phyloP scores from a whole-genome alignment of 768 basidiomycete genomes.

The Lyophyllum semitale region DNA sequence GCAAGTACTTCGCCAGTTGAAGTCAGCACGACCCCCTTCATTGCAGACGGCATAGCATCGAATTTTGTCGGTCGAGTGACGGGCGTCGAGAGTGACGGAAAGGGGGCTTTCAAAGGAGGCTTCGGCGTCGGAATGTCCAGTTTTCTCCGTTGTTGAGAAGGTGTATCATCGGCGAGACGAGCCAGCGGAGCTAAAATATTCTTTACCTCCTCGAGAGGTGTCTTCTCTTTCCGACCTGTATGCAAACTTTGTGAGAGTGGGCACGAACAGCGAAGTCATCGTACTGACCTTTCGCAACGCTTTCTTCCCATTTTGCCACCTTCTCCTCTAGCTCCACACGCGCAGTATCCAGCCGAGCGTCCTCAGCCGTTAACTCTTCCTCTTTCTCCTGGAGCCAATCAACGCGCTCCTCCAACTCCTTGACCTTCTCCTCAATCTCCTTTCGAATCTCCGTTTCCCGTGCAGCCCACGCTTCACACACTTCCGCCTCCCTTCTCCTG shows the following conservation, averaged over 20 bases:
- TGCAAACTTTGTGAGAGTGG: not conserved
- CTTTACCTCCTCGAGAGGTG: slow-evolving; percentile 76
- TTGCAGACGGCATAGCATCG: slow-evolving; percentile 50
- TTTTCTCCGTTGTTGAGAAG: slow-evolving; percentile 24
- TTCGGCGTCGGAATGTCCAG: slow-evolving; percentile 26
- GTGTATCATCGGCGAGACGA: slow-evolving; percentile 26
- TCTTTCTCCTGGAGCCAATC: slow-evolving; percentile 53
- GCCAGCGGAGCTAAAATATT: slow-evolving; percentile 60
- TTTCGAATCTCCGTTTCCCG: slow-evolving; percentile 52
- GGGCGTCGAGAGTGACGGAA: slow-evolving; percentile 54
- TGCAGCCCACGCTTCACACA: slow-evolving; percentile 57
- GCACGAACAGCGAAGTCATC: not conserved
- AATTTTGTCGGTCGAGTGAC: slow-evolving; percentile 37
- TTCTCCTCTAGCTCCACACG: slow-evolving; percentile 53
- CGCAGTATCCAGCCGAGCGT: slow-evolving; percentile 46
- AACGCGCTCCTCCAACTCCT: slow-evolving; percentile 51
- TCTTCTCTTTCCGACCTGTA: slow-evolving; percentile 50
- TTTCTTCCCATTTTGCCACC: slow-evolving; percentile 43
- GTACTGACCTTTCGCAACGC: slow-evolving; percentile 24
- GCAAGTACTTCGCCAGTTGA: slow-evolving; percentile 73
- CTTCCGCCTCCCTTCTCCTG: slow-evolving; percentile 60
- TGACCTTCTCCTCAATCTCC: slow-evolving; percentile 49
- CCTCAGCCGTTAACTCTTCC: slow-evolving; percentile 55
- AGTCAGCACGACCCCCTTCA: slow-evolving; percentile 81
- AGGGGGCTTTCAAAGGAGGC: slow-evolving; percentile 14